A percentile compares a stretch with the other conserved stretches of the same genome.
Evolutionary conservation across 352 stramenopile species (phyloP).

Genomic region (Peronospora belbahrii): DNA sequence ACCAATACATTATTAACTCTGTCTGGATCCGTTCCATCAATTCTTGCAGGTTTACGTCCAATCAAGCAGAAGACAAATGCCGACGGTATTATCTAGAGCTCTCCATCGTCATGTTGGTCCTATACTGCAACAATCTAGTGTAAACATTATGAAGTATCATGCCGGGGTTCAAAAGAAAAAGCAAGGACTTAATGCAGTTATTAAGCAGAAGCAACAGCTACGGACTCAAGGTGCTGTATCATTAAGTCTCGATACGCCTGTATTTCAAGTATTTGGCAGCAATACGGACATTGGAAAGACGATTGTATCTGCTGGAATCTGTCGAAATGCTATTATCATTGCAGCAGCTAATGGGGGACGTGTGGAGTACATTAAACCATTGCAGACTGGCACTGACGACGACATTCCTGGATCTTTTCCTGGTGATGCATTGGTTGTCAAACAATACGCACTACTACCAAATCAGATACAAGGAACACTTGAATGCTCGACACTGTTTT

Average conservation of each 20-base stretch:
- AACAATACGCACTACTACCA: conserved; percentile 31
- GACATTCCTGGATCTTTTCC: conserved; percentile 35
- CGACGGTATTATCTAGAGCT: too few relatives aligned
- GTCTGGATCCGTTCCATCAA: too few relatives aligned
- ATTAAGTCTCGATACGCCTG: conserved; percentile 51
- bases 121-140: too few relatives aligned
- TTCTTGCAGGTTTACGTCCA: too few relatives aligned
- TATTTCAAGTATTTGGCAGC: conserved; percentile 92
- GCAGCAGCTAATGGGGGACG: conserved; percentile 7
- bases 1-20: too few relatives aligned
- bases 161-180: conserved; percentile 36
- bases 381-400: conserved; percentile 89
- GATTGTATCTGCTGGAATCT: conserved; percentile 90
- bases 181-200: conserved; percentile 24
- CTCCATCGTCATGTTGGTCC: too few relatives aligned
- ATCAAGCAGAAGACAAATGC: too few relatives aligned
- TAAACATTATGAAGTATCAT: conserved; percentile 38
- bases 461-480: conserved; percentile 15
- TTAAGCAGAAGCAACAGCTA: conserved; percentile 38
- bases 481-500: conserved; percentile 85
- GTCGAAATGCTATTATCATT: conserved; percentile 50
- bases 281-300: conserved; percentile 98
- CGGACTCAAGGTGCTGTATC: conserved; percentile 43
- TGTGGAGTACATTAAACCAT: conserved; percentile 93
- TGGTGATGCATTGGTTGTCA: conserved; percentile 85